phyloP scores from a whole-genome alignment of 2,329 filamentous ascomycete genomes.

The Aspergillus sp. region DNA sequence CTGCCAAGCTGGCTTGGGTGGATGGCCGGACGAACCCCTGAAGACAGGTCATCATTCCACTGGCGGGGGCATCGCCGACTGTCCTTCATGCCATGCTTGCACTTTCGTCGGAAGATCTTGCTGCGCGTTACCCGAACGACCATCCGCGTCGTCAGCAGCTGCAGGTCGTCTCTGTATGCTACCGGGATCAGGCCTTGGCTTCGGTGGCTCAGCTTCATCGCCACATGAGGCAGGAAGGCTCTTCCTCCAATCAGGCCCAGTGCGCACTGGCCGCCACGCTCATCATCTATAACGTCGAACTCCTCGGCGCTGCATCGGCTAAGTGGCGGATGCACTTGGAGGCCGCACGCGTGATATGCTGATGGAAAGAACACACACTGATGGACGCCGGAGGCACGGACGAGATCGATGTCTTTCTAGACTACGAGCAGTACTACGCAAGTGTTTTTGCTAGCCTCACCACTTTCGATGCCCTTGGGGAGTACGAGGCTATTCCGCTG shows the following conservation, averaged over 20 bases:
- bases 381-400: background rate
- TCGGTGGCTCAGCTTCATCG: conserved; percentile 15
- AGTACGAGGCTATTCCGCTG: conserved; percentile 15
- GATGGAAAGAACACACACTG: conserved; percentile 8
- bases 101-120: conserved; percentile 28
- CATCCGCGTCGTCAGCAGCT: conserved; percentile 11
- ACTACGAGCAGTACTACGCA: conserved; percentile 32
- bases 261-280: conserved; percentile 27
- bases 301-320: conserved; percentile 22
- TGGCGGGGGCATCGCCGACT: conserved; percentile 24
- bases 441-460: conserved; percentile 30
- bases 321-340: conserved; percentile 30
- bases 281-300: conserved; percentile 30
- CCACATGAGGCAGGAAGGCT: background rate
- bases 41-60: conserved; percentile 29
- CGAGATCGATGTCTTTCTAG: conserved; percentile 21
- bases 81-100: conserved; percentile 29
- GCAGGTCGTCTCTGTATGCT: conserved; percentile 12
- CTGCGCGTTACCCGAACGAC: conserved; percentile 13
- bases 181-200: conserved; percentile 17
- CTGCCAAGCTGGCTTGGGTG: conserved; percentile 29
- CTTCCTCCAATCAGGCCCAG: background rate
- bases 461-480: conserved; percentile 22
- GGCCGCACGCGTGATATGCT: conserved; percentile 26
- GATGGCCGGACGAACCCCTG: conserved; percentile 29